Conservation (phyloP, 768 basidiomycete species). For the Clitopilus hobsonii region DNA sequence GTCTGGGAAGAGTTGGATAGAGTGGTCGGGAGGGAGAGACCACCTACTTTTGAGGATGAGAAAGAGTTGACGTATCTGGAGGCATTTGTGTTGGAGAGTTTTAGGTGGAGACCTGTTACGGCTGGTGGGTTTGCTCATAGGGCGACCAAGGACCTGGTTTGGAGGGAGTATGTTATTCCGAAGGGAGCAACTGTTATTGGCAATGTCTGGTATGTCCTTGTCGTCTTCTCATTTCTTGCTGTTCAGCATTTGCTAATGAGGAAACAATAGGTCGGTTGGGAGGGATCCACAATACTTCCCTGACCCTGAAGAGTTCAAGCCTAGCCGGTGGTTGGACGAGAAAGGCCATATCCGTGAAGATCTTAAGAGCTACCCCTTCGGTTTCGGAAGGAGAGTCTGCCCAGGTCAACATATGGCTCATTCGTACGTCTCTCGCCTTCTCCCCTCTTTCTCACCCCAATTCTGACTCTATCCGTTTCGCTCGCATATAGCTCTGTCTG, state of each 20-base stretch:
- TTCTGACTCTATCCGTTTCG: too few relatives aligned
- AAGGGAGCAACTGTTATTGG: conserved; percentile 54
- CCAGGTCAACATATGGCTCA: conserved; percentile 61
- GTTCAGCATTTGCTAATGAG: neutral
- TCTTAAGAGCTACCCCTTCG: conserved; percentile 48
- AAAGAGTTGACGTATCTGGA: conserved; percentile 38
- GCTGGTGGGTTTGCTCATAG: conserved; percentile 59
- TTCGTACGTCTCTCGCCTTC: conserved; percentile 20
- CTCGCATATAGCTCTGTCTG: conserved; percentile 47
- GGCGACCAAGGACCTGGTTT: conserved; percentile 59
- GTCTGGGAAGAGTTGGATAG: conserved; percentile 54
- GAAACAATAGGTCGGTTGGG: conserved; percentile 38
- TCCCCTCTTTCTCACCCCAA: neutral
- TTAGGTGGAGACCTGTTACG: conserved; percentile 49
- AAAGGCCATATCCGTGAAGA: conserved; percentile 46
- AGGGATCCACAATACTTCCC: conserved; percentile 56
- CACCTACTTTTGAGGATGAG: conserved; percentile 36
- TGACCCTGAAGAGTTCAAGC: conserved; percentile 55
- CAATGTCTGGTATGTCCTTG: conserved; percentile 47
- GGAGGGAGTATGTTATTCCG: conserved; percentile 49
- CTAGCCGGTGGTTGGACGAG: conserved; percentile 49
- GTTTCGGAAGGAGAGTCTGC: conserved; percentile 62
- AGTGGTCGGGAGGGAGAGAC: conserved; percentile 43
- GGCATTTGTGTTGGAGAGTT: conserved; percentile 46
- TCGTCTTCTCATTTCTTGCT: neutral